A percentile compares a stretch with the other conserved stretches of the same genome.
Evolutionary conservation across 2,329 filamentous ascomycete species (phyloP).

Genomic region (Fonsecaea nubica): DNA sequence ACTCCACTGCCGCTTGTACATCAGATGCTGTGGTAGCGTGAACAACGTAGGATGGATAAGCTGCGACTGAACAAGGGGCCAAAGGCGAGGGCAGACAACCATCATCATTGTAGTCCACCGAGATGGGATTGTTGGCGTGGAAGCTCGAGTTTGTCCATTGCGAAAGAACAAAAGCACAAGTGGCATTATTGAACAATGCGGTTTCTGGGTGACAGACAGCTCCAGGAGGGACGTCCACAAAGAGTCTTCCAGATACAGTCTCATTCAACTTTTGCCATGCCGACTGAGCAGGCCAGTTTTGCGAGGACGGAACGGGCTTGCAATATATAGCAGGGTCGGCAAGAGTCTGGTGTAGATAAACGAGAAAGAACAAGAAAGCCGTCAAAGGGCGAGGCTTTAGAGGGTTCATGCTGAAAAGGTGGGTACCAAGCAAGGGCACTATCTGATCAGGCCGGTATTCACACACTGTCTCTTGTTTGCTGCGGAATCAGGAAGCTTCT

Average conservation of each 20-base stretch:
- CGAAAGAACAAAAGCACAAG: neutral
- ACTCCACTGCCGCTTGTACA: constrained; percentile 47
- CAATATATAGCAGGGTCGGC: neutral
- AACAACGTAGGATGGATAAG: constrained; percentile 43
- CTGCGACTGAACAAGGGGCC: neutral
- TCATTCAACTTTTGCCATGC: constrained; percentile 5
- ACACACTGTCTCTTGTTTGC: neutral
- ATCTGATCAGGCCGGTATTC: neutral
- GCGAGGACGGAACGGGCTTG: constrained; percentile 4
- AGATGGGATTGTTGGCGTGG: constrained; percentile 9
- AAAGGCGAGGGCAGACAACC: constrained; percentile 5
- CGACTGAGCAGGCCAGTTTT: constrained; percentile 7
- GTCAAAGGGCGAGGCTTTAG: neutral
- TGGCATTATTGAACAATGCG: constrained; percentile 1
- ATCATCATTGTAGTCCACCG: constrained; percentile 8
- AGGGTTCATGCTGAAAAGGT: neutral
- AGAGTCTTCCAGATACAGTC: constrained; percentile 3
- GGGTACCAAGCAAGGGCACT: neutral
- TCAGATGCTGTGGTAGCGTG: constrained; percentile 45
- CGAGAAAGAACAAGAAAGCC: neutral
- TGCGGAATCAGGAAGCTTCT: neutral
- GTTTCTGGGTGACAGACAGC: constrained; percentile 11
- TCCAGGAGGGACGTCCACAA: constrained; percentile 6
- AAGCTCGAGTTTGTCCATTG: constrained; percentile 10
- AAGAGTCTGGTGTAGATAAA: neutral